Evolutionary conservation across 805 yeast genomes (phyloP).

Genomic region (Metschnikowia continentalis): DNA sequence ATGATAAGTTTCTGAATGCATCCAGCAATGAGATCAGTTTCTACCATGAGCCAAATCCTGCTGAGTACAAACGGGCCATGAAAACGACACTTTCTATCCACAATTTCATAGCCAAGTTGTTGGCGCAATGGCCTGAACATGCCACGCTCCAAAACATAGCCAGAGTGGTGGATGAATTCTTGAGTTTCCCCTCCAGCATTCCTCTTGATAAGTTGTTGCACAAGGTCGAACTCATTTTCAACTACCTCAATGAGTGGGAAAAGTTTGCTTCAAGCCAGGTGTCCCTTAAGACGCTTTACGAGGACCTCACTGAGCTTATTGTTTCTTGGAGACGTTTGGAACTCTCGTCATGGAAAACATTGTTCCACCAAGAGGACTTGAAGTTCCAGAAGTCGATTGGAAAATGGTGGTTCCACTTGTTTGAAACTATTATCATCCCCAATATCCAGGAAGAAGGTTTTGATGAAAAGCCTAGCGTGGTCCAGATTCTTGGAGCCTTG

Average conservation of each 20-base stretch:
- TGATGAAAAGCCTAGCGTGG: slow-evolving; percentile 16
- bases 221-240: slow-evolving; percentile 82
- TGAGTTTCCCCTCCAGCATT: slow-evolving; percentile 55
- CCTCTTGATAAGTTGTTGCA: slow-evolving; percentile 77
- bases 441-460: slow-evolving; percentile 22
- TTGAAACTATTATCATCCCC: slow-evolving; percentile 69
- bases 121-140: slow-evolving; percentile 90
- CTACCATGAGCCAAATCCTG: slow-evolving; percentile 58
- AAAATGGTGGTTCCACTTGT: slow-evolving; percentile 89
- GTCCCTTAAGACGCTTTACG: slow-evolving; percentile 53
- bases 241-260: slow-evolving; percentile 87
- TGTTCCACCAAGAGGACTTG: slow-evolving; percentile 63
- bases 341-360: slow-evolving; percentile 75
- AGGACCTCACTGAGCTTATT: slow-evolving; percentile 59
- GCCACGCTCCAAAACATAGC: slow-evolving; percentile 72
- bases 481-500: slow-evolving; percentile 49
- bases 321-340: slow-evolving; percentile 91
- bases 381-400: slow-evolving; percentile 50
- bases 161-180: slow-evolving; percentile 61
- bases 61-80: slow-evolving; percentile 61
- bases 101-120: slow-evolving; percentile 37
- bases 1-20: slow-evolving; percentile 16
- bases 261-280: slow-evolving; percentile 81
- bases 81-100: slow-evolving; percentile 33
- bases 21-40: slow-evolving; percentile 39